A percentile compares a stretch with the other conserved stretches of the same genome.
These are phyloP conservation scores for Heterobasidion parviporum DNA, from an alignment of 1,284 basidiomycete species.

Conservation along the genomic window DNA sequence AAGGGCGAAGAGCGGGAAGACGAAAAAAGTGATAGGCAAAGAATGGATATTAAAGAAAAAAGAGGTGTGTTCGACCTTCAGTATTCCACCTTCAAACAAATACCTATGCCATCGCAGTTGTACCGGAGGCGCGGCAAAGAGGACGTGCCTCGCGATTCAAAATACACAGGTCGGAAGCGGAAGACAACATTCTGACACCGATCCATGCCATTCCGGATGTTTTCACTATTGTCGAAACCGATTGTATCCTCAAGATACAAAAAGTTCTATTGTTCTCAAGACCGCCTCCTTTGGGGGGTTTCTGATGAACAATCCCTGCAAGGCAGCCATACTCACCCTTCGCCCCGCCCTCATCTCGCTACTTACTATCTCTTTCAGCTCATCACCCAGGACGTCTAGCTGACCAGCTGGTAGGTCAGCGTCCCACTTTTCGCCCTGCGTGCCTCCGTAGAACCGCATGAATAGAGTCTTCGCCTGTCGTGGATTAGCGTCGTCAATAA, in stretches of 20 bases:
- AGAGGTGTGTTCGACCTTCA: conserved; percentile 41
- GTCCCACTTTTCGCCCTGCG: conserved; percentile 19
- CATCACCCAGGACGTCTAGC: conserved; percentile 38
- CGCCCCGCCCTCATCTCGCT: conserved; percentile 43
- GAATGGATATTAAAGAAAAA: conserved; percentile 85
- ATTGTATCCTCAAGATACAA: conserved; percentile 18
- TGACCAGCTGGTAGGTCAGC: conserved; percentile 21
- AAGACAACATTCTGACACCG: conserved; percentile 49
- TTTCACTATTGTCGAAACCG: neutral
- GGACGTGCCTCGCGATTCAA: conserved; percentile 71
- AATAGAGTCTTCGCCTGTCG: conserved; percentile 79
- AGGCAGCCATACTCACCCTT: conserved; percentile 84
- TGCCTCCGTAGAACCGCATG: conserved; percentile 67
- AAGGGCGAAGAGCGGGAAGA: conserved; percentile 50
- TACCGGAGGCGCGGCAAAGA: conserved; percentile 80
- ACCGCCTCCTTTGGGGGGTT: conserved; percentile 60
- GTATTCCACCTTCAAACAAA: neutral
- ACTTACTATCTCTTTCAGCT: conserved; percentile 45
- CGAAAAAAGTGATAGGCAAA: conserved; percentile 57
- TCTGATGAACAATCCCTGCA: conserved; percentile 91
- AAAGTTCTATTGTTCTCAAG: conserved; percentile 43
- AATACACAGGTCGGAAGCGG: conserved; percentile 74
- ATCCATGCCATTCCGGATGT: neutral
- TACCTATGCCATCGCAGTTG: conserved; percentile 32
- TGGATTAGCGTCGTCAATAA: conserved; percentile 85